Evolutionary conservation across 2,329 filamentous ascomycete genomes (phyloP).

Genomic region (Fonsecaea pedrosoi): DNA sequence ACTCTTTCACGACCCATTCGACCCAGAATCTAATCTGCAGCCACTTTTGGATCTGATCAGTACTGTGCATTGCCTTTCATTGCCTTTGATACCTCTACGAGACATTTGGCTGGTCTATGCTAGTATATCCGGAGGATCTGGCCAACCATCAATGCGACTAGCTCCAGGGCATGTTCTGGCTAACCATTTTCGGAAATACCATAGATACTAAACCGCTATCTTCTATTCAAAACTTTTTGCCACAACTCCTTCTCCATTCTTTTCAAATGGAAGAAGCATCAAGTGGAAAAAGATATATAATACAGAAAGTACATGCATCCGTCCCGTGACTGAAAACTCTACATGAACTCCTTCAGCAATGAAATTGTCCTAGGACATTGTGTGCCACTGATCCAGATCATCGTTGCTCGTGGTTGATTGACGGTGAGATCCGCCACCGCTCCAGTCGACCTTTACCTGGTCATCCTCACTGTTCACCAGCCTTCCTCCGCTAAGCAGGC

Average conservation of each 20-base stretch:
- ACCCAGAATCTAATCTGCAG: not conserved
- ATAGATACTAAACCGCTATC: not conserved
- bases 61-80: no score
- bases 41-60: no score
- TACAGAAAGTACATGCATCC: not conserved
- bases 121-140: no score
- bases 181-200: not conserved
- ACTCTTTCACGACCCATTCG: not conserved
- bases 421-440: not conserved
- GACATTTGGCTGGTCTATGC: no score
- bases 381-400: slow-evolving; percentile 2
- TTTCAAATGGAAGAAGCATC: not conserved
- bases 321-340: not conserved
- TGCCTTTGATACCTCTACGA: no score
- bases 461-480: slow-evolving; percentile 42
- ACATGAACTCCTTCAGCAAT: not conserved
- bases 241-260: not conserved
- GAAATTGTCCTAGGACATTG: not conserved
- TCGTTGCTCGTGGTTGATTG: slow-evolving; percentile 1
- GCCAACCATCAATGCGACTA: no score
- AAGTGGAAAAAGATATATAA: not conserved
- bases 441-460: slow-evolving; percentile 46
- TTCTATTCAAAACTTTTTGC: not conserved
- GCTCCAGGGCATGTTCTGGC: no score
- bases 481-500: slow-evolving; percentile 45